phyloP scores from a whole-genome alignment of 306 rosid genomes.

The Quercus variabilis region DNA sequence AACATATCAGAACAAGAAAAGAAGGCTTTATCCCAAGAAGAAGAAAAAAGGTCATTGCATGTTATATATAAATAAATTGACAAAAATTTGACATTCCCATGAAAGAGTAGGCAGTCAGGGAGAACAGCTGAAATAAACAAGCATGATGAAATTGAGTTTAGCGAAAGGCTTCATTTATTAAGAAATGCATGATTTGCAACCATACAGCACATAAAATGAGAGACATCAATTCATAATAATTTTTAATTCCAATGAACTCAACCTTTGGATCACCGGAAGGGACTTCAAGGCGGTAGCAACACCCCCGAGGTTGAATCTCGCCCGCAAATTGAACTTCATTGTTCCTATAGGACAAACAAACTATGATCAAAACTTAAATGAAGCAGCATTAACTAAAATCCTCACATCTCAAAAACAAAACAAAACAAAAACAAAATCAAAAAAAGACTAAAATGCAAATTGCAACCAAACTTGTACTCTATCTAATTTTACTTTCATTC shows the following conservation, averaged over 20 bases:
- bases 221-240: background rate
- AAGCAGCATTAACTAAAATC: too few relatives aligned
- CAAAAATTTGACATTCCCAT: background rate
- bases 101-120: background rate
- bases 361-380: too few relatives aligned
- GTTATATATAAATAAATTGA: background rate
- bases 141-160: background rate
- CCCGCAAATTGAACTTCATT: conserved; percentile 99
- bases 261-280: conserved; percentile 70
- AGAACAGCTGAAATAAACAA: background rate
- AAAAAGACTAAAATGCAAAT: too few relatives aligned
- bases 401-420: too few relatives aligned
- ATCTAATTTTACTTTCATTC: too few relatives aligned
- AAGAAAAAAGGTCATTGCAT: background rate
- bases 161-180: background rate
- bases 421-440: too few relatives aligned
- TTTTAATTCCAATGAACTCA: conserved; percentile 9
- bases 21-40: background rate
- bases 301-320: conserved; percentile 85
- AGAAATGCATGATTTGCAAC: conserved; percentile 1
- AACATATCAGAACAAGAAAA: background rate
- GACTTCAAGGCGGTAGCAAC: conserved; percentile 62
- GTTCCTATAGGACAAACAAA: conserved; percentile 44
- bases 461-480: too few relatives aligned
- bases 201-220: background rate